phyloP scores from a whole-genome alignment of 345 rosid species.

The Salix purpurea region DNA sequence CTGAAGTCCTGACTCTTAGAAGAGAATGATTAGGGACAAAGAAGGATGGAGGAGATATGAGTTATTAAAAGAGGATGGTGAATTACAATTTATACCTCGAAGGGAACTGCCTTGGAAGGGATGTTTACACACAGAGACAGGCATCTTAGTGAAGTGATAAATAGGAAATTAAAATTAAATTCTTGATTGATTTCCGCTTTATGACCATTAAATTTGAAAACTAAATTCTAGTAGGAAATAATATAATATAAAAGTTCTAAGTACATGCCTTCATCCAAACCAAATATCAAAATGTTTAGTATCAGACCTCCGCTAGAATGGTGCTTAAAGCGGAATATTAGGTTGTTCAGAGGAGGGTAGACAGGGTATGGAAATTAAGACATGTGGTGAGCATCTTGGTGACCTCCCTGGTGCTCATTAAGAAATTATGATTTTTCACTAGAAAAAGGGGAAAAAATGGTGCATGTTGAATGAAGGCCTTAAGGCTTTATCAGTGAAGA shows the following conservation, averaged over 20 bases:
- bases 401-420: background rate
- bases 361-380: conserved; percentile 1
- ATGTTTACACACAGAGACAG: background rate
- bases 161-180: background rate
- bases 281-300: background rate
- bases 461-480: background rate
- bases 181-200: background rate
- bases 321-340: background rate
- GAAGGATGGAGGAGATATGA: background rate
- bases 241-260: background rate
- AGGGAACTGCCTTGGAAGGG: background rate
- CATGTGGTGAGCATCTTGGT: background rate
- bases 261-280: background rate
- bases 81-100: background rate
- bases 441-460: background rate
- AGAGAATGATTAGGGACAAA: background rate
- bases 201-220: background rate
- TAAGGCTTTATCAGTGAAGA: background rate
- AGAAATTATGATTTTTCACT: background rate
- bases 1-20: background rate
- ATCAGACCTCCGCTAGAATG: background rate
- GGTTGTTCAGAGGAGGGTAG: background rate
- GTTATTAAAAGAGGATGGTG: background rate
- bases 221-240: background rate
- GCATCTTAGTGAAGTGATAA: background rate